Evolutionary conservation across 139 green algal species (phyloP).

Genomic region (Chlorella sp.): DNA sequence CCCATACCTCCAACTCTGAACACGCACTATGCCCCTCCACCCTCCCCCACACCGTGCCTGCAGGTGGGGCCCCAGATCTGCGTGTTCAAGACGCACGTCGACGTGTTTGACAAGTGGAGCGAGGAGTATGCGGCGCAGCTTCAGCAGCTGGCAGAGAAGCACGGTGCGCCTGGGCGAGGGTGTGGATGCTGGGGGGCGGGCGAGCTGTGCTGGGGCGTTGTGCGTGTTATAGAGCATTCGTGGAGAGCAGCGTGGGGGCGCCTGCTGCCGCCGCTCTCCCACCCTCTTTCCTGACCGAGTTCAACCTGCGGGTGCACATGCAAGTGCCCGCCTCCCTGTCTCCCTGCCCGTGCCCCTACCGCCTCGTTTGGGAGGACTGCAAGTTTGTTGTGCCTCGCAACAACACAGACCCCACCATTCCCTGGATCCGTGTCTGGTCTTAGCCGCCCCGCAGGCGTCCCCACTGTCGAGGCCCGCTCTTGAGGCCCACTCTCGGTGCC

Average conservation of each 20-base stretch:
- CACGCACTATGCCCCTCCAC: background rate
- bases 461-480: no score
- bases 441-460: no score
- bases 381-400: no score
- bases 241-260: background rate
- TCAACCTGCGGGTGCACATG: no score
- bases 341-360: no score
- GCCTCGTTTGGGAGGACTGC: no score
- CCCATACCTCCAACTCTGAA: background rate
- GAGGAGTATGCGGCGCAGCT: constrained; percentile 56
- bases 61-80: constrained; percentile 95
- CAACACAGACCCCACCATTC: no score
- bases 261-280: background rate
- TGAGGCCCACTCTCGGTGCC: no score
- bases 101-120: constrained; percentile 87
- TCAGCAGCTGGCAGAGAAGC: constrained; percentile 82
- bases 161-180: constrained; percentile 61
- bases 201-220: background rate
- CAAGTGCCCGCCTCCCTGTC: no score
- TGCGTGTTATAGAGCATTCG: no score
- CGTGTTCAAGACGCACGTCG: constrained; percentile 99
- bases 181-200: background rate
- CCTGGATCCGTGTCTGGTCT: no score
- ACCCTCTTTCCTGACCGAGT: no score
- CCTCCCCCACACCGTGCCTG: background rate